Percentiles rank a stretch among this genome's conserved stretches.
Conservation (phyloP, 768 basidiomycete genomes). For the Hygrocybe coccinea region DNA sequence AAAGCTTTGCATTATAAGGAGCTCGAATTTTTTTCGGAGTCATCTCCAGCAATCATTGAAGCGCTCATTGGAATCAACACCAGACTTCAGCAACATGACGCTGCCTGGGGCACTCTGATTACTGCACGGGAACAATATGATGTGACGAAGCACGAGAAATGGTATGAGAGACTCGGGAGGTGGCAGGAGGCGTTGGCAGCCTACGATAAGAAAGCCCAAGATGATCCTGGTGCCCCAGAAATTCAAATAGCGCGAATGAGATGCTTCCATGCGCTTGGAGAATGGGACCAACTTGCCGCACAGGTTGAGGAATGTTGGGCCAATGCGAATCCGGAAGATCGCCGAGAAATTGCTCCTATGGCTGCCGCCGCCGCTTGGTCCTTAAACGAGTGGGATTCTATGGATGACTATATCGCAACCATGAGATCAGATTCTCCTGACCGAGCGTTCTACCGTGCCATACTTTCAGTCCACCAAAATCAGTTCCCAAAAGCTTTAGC, state of each 20-base stretch:
- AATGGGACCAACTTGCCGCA: conserved; percentile 88
- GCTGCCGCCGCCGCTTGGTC: conserved; percentile 98
- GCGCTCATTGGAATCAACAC: conserved; percentile 95
- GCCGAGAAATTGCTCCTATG: conserved; percentile 90
- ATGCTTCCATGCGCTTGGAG: conserved; percentile 93
- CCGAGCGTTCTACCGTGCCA: conserved; percentile 92
- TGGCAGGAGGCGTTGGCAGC: conserved; percentile 92
- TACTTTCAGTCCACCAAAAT: conserved; percentile 92
- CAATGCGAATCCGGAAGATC: conserved; percentile 75
- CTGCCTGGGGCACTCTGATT: conserved; percentile 93
- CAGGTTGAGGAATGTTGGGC: conserved; percentile 89
- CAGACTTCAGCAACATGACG: conserved; percentile 93
- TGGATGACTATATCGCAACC: conserved; percentile 93
- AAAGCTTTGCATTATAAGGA: conserved; percentile 99
- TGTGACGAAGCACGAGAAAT: conserved; percentile 90
- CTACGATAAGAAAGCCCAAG: conserved; percentile 72
- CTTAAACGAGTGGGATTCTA: conserved; percentile 92
- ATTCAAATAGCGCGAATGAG: conserved; percentile 89
- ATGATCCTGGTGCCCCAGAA: conserved; percentile 73
- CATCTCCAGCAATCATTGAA: conserved; percentile 86
- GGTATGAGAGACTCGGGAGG: conserved; percentile 93
- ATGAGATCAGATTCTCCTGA: conserved; percentile 94
- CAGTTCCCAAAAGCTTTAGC: conserved; percentile 87
- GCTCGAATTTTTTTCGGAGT: conserved; percentile 90
- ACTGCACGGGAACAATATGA: conserved; percentile 88